These are phyloP conservation scores for Oemleria cerasiformis DNA, from an alignment of 306 rosid species.

Conservation along the genomic window DNA sequence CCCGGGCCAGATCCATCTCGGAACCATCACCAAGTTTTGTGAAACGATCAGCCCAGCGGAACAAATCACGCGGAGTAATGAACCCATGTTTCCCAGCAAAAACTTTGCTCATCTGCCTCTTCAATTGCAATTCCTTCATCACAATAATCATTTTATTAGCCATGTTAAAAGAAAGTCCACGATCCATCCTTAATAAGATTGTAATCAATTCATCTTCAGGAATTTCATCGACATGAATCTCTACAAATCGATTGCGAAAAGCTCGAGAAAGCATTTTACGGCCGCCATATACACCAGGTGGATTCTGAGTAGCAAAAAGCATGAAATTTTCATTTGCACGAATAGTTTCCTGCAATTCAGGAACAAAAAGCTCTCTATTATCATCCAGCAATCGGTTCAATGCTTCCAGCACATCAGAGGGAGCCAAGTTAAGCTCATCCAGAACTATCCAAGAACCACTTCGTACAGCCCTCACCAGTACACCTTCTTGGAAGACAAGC, in stretches of 20 bases:
- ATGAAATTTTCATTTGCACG: constrained; percentile 75
- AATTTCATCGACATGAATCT: constrained; percentile 89
- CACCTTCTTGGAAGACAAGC: constrained; percentile 87
- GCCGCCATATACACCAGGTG: constrained; percentile 87
- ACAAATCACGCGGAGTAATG: constrained; percentile 90
- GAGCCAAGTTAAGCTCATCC: constrained; percentile 97
- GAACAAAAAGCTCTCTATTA: constrained; percentile 91
- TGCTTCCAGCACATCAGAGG: constrained; percentile 96
- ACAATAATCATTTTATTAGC: constrained; percentile 79
- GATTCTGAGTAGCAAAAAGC: constrained; percentile 99
- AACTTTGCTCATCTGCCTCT: constrained; percentile 71
- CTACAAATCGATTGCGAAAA: constrained; percentile 89
- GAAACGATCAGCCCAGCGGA: constrained; percentile 93
- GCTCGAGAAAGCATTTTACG: constrained; percentile 96
- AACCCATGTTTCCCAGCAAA: constrained; percentile 95
- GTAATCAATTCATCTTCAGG: constrained; percentile 74
- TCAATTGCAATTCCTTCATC: constrained; percentile 81
- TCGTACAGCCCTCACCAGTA: constrained; percentile 83
- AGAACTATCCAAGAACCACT: constrained; percentile 91
- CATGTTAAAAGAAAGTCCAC: constrained; percentile 55
- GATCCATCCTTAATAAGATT: constrained; percentile 52
- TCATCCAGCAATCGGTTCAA: constrained; percentile 90
- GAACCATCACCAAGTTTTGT: constrained; percentile 53
- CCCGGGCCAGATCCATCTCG: constrained; percentile 72
- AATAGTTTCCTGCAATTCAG: constrained; percentile 73